Evolutionary conservation across 2,329 filamentous ascomycete genomes (phyloP), one percentile per base, ranked within the genome.

Genomic region (Penicillium sp.): DNA sequence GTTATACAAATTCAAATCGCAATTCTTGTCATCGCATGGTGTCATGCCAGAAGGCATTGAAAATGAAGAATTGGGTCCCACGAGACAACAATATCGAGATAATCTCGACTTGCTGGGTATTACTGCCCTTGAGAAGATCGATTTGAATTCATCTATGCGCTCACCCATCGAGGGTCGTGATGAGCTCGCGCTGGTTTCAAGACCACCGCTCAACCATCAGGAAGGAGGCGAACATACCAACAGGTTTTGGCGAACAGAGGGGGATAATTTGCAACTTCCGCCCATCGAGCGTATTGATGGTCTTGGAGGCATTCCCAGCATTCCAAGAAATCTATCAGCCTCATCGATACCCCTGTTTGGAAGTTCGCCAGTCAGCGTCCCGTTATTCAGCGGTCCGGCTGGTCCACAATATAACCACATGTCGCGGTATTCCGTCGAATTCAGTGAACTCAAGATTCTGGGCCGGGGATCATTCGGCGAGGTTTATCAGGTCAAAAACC

Each of bases 381-480:
- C 72, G 9, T 44, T 75, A 8, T 68, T 73, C 33, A 66, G 67
- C 21, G 46, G 60, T 10, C 68, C 65, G 5, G 49, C 65, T 26
- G 60, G 52, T 22, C 65, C 60, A 24, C 62, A 63, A 22, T 58
- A 61, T 47, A 69, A 68, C 53, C 62, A 60, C 9, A 62, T 72
- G 35, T 78, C 79, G 43, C 74, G 80, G 44, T 84, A 83, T 63
- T 68, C 74, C 3, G 73, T 76, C 37, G 82, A 82, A 58, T 85
- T 82, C 57, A 74, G 77, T 21, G 80, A 86, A 61, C 67, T 86
- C 13, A 78, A 76, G 19, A 67, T 85, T 1, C 76, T 89, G 3
- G 86, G 86, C 1, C 86, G 82, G 67, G 87, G 87, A 14, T 87
- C 86, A 0, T 89, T 87, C 65, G 86, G 86, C 1, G 80, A 81